These are phyloP conservation scores for Pholiota adiposa DNA, from an alignment of 1,284 basidiomycete species.

Conservation along the genomic window DNA sequence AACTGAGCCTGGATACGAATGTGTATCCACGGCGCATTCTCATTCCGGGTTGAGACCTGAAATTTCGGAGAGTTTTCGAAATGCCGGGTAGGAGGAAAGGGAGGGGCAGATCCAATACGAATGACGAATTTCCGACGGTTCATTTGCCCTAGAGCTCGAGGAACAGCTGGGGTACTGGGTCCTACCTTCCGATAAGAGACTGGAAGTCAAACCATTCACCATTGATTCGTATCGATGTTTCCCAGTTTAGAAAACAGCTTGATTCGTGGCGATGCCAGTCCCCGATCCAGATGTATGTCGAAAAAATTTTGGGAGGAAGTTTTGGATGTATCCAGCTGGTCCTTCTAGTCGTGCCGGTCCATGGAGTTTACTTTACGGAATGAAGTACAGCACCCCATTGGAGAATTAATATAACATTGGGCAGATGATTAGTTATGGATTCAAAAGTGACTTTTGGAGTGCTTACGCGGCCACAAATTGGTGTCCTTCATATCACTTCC, in stretches of 20 bases:
- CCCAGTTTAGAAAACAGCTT: slow-evolving; percentile 2
- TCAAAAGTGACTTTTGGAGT: not conserved
- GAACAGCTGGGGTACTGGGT: not conserved
- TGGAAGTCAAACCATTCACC: slow-evolving; percentile 5
- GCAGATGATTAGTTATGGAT: not conserved
- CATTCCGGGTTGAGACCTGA: slow-evolving; percentile 13
- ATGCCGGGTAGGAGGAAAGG: slow-evolving; percentile 7
- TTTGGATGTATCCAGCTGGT: slow-evolving; percentile 3
- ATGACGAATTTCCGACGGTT: slow-evolving; percentile 4
- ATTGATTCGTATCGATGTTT: slow-evolving; percentile 11
- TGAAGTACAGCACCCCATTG: slow-evolving; percentile 3
- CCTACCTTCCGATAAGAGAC: slow-evolving; percentile 12
- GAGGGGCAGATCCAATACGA: not conserved
- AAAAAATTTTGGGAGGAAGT: not conserved
- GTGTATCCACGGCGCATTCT: slow-evolving; percentile 13
- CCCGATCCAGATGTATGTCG: slow-evolving; percentile 1
- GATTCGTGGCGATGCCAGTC: slow-evolving; percentile 9
- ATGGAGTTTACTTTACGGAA: not conserved
- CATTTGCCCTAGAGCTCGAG: slow-evolving; percentile 2
- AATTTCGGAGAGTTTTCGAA: slow-evolving; percentile 8
- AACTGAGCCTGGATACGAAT: not conserved
- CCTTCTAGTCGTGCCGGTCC: slow-evolving; percentile 6
- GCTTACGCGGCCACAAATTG: not conserved
- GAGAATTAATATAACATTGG: slow-evolving; percentile 1
- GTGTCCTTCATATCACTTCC: not conserved